phyloP scores from a whole-genome alignment of 2,329 filamentous ascomycete genomes.

The Ophiocordyceps polyrhachis-furcata region DNA sequence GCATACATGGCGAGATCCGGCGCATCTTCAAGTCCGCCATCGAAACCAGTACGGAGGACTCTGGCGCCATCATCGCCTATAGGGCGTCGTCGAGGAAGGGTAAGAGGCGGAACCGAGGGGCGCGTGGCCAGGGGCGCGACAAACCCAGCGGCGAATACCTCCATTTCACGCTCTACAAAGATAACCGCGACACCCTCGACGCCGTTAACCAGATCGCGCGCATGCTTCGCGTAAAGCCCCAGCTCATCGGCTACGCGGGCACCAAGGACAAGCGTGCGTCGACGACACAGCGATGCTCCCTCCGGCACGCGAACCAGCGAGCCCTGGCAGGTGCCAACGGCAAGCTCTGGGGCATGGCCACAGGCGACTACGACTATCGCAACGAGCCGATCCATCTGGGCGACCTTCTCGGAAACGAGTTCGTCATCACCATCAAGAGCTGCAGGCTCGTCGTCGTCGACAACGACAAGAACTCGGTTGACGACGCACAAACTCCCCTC shows the following conservation, averaged over 20 bases:
- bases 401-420: conserved; percentile 76
- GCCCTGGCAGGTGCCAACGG: conserved; percentile 46
- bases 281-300: conserved; percentile 66
- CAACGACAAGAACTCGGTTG: conserved; percentile 2
- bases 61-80: conserved; percentile 44
- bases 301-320: conserved; percentile 29
- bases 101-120: conserved; percentile 11
- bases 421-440: conserved; percentile 78
- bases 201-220: conserved; percentile 60
- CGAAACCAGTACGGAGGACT: conserved; percentile 48
- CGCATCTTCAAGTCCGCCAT: conserved; percentile 63
- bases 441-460: conserved; percentile 39
- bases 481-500: not conserved
- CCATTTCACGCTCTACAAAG: conserved; percentile 87
- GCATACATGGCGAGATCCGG: conserved; percentile 45
- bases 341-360: conserved; percentile 40
- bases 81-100: conserved; percentile 33
- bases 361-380: conserved; percentile 71
- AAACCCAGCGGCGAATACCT: conserved; percentile 50
- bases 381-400: conserved; percentile 59
- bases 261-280: conserved; percentile 83
- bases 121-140: conserved; percentile 10
- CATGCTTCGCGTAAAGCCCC: conserved; percentile 53
- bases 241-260: conserved; percentile 58
- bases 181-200: conserved; percentile 95